phyloP scores from a whole-genome alignment of 306 rosid genomes.

The Begonia peltatifolia region DNA sequence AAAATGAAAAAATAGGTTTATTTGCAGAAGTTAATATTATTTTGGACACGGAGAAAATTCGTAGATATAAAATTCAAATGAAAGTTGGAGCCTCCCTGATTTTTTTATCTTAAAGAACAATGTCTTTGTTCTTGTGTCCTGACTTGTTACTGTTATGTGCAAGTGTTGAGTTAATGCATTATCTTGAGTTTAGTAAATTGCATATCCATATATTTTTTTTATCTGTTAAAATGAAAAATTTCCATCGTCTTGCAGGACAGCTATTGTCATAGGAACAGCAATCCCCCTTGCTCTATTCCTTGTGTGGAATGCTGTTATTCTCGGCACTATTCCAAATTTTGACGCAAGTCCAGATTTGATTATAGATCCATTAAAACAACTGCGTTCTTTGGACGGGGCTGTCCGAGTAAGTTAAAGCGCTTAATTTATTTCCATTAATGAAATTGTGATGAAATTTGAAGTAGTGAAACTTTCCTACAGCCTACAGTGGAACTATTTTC shows the following conservation, averaged over 20 bases:
- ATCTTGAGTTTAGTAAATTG: too few species aligned
- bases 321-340: conserved; percentile 41
- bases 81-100: too few species aligned
- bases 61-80: too few species aligned
- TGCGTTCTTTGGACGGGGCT: conserved; percentile 45
- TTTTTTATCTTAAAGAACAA: too few species aligned
- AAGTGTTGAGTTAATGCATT: too few species aligned
- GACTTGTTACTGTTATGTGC: too few species aligned
- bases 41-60: too few species aligned
- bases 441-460: background rate
- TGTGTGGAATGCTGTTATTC: conserved; percentile 68
- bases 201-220: too few species aligned
- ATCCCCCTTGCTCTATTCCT: conserved; percentile 62
- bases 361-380: conserved; percentile 50
- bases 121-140: too few species aligned
- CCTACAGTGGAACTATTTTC: conserved; percentile 67
- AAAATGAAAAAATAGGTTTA: too few species aligned
- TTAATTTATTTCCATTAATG: background rate
- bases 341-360: conserved; percentile 27
- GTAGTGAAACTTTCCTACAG: conserved; percentile 31
- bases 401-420: conserved; percentile 41
- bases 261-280: conserved; percentile 58
- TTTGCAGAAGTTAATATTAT: too few species aligned
- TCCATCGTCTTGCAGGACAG: conserved; percentile 30
- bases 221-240: background rate